Conservation (phyloP, 2,329 filamentous ascomycete genomes). For the Penicillium sp. region DNA sequence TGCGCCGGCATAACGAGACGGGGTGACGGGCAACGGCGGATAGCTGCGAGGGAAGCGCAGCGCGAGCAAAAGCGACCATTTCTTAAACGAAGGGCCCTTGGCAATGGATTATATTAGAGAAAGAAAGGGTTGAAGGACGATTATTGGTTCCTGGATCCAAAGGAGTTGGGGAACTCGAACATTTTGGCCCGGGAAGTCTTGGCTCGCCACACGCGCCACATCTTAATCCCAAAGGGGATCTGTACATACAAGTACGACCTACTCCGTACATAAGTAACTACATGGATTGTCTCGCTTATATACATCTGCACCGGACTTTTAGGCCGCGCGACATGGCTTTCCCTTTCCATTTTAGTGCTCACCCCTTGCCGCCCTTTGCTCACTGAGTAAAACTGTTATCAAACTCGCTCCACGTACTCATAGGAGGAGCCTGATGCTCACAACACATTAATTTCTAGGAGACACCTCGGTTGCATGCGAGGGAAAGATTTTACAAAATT, state of each 20-base stretch:
- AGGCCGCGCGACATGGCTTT: too few relatives aligned
- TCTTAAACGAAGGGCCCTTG: background rate
- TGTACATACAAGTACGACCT: background rate
- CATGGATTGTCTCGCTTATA: background rate
- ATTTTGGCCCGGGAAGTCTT: constrained; percentile 21
- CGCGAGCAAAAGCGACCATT: constrained; percentile 28
- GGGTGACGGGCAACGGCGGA: constrained; percentile 17
- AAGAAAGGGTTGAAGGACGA: constrained; percentile 3
- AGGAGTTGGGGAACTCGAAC: constrained; percentile 13
- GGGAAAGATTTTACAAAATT: too few relatives aligned
- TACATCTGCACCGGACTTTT: too few relatives aligned
- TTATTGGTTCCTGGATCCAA: constrained; percentile 11
- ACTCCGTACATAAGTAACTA: too few relatives aligned
- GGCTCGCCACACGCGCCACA: constrained; percentile 19
- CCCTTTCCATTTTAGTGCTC: too few relatives aligned
- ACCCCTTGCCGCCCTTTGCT: too few relatives aligned
- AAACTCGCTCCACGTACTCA: too few relatives aligned
- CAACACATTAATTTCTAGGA: too few relatives aligned
- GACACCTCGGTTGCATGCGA: too few relatives aligned
- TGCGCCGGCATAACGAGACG: constrained; percentile 26
- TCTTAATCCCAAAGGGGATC: constrained; percentile 1
- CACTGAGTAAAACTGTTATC: too few relatives aligned
- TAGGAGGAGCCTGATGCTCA: too few relatives aligned
- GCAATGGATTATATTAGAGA: background rate
- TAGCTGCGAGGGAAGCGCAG: constrained; percentile 22